Evolutionary conservation across 192 early-diverging fungal genomes (phyloP), one percentile per base, ranked within the genome.

Genomic region (Coemansia sp.): DNA sequence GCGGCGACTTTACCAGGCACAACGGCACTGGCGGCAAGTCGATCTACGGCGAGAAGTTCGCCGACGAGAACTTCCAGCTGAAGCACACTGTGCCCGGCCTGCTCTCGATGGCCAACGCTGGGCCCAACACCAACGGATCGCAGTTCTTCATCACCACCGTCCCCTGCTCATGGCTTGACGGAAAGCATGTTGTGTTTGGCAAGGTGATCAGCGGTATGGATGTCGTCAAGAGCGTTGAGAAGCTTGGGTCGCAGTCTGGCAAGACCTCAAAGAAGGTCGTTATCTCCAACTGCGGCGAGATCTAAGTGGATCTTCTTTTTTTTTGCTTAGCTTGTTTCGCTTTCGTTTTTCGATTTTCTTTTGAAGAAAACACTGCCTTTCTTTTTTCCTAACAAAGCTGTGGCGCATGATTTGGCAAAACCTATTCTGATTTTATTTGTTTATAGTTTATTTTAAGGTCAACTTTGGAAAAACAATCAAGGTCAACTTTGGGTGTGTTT

Each of bases 21-120:
- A 86, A 94, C 72, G 92, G 92, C 77, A 92, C 91, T 8, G 92
- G 92, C 63, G 92, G 92, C 72, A 90, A 89, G 74, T 91, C 89
- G 43, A 94, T 94, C 60, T 94, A 92, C 67, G 92, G 92, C 43
- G 81, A 83, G 67, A 91, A 90, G 80, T 93, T 93, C 64, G 85
- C 85, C 41, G 92, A 93, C 69, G 92, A 93, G 69, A 89, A 90
- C 78, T 93, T 93, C 72, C 57, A 77, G 15, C 76, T 89, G 64
- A 90, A 89, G 84, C 92, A 91, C 62, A 88, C 87, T 10, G 71
- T 70, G 46, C 88, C 88, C 16, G 87, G 89, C 59, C 67, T 92
- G 35, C 72, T 93, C 52, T 92, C 90, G 12, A 92, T 93, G 92
- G 92, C 92, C 73, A 93, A 93, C 62, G 89, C 92, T 39, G 92